phyloP scores from a whole-genome alignment of 306 rosid genomes.

The Phaseolus lunatus region DNA sequence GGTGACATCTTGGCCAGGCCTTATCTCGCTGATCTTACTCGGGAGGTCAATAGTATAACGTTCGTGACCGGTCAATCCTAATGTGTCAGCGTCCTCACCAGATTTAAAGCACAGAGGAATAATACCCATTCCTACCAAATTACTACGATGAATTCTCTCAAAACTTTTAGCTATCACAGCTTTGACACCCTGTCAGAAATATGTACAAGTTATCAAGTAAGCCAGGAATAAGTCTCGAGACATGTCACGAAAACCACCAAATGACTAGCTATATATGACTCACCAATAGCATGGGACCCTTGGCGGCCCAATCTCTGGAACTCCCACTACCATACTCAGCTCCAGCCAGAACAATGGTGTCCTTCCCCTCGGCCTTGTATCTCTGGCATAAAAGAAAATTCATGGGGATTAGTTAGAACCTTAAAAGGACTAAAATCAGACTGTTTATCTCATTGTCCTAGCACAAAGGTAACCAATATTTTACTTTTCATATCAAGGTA shows the following conservation, averaged over 20 bases:
- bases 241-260: slow-evolving; percentile 15
- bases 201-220: slow-evolving; percentile 9
- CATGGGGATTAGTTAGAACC: slow-evolving; percentile 47
- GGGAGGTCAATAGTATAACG: slow-evolving; percentile 92
- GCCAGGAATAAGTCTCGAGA: slow-evolving; percentile 4
- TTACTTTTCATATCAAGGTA: slow-evolving; percentile 6
- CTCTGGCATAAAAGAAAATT: slow-evolving; percentile 59
- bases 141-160: slow-evolving; percentile 98
- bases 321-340: slow-evolving; percentile 99
- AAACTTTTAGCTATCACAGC: slow-evolving; percentile 98
- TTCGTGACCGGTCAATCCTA: slow-evolving; percentile 98
- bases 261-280: slow-evolving; percentile 47
- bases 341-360: slow-evolving; percentile 90
- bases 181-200: slow-evolving; percentile 84
- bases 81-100: slow-evolving; percentile 93
- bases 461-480: slow-evolving; percentile 14
- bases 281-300: slow-evolving; percentile 99
- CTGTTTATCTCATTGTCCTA: slow-evolving; percentile 1
- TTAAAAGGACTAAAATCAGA: slow-evolving; percentile 18
- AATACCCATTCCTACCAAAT: slow-evolving; percentile 98
- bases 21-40: slow-evolving; percentile 72
- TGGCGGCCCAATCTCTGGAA: slow-evolving; percentile 99
- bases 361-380: slow-evolving; percentile 81
- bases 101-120: slow-evolving; percentile 96
- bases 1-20: slow-evolving; percentile 96